phyloP scores from a whole-genome alignment of 768 basidiomycete genomes.

The Rubroboletus satanas region DNA sequence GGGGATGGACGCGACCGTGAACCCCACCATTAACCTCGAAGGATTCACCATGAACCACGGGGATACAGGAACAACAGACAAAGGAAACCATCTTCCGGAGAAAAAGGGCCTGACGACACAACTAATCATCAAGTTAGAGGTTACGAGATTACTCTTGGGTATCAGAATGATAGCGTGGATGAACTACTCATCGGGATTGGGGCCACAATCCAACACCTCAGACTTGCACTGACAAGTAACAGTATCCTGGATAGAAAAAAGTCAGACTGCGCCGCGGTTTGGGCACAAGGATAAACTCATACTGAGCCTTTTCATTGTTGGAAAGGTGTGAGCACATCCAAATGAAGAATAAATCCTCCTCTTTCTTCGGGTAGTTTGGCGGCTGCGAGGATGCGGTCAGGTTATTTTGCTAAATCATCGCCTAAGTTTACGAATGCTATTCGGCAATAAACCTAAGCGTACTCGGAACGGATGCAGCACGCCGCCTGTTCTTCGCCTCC shows the following conservation, averaged over 20 bases:
- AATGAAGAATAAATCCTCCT: not conserved
- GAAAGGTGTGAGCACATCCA: not conserved
- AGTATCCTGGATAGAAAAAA: too few species aligned
- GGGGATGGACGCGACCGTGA: not conserved
- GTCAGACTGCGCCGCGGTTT: too few species aligned
- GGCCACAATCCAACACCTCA: too few species aligned
- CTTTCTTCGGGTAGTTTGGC: not conserved
- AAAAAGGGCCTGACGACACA: too few species aligned
- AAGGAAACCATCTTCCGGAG: not conserved
- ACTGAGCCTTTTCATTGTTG: too few species aligned
- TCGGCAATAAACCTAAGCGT: not conserved
- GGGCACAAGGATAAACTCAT: too few species aligned
- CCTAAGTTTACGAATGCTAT: conserved; percentile 2
- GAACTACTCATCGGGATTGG: too few species aligned
- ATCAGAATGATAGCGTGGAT: not conserved
- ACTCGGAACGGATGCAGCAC: not conserved
- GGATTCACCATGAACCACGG: not conserved
- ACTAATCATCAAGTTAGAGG: not conserved
- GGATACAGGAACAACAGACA: not conserved
- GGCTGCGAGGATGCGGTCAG: not conserved
- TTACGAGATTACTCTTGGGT: not conserved
- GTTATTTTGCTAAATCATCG: not conserved
- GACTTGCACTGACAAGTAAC: too few species aligned
- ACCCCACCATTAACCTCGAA: not conserved
- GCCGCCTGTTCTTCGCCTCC: conserved; percentile 7